Conservation (phyloP, 2,329 filamentous ascomycete genomes). For the Chrysosporium queenslandicum region DNA sequence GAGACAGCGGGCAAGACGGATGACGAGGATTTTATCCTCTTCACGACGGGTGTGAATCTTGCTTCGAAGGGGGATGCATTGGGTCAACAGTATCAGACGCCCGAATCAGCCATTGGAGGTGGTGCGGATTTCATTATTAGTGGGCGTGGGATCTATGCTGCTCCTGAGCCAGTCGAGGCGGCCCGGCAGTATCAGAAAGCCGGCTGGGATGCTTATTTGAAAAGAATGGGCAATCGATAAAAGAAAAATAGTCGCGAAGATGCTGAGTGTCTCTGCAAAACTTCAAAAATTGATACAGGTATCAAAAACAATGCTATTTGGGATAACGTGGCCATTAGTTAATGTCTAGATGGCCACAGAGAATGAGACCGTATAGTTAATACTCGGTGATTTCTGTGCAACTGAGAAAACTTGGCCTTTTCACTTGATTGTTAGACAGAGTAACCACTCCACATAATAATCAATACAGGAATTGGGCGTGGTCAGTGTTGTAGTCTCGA, state of each 20-base stretch:
- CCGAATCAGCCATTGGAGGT: conserved; percentile 35
- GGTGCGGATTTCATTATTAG: conserved; percentile 43
- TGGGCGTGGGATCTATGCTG: conserved; percentile 40
- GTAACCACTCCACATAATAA: too few species aligned
- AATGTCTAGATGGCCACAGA: too few species aligned
- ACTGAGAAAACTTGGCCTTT: too few species aligned
- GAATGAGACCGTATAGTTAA: too few species aligned
- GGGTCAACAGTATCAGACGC: conserved; percentile 42
- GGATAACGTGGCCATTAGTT: too few species aligned
- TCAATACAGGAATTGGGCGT: too few species aligned
- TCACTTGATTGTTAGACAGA: too few species aligned
- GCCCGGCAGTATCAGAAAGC: conserved; percentile 37
- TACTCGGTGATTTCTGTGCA: too few species aligned
- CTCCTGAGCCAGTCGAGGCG: conserved; percentile 36
- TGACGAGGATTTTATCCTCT: conserved; percentile 40
- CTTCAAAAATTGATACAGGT: not conserved
- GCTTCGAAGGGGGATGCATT: conserved; percentile 40
- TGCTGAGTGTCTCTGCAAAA: not conserved
- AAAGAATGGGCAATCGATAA: conserved; percentile 27
- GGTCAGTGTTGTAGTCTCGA: too few species aligned
- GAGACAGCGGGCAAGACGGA: conserved; percentile 25
- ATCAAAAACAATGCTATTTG: too few species aligned
- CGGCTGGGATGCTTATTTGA: conserved; percentile 39
- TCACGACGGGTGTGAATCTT: conserved; percentile 41
- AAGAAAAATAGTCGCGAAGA: not conserved